Base-by-base conservation (phyloP, 495 filamentous ascomycete genomes). In the Sordaria brevicollis region DNA sequence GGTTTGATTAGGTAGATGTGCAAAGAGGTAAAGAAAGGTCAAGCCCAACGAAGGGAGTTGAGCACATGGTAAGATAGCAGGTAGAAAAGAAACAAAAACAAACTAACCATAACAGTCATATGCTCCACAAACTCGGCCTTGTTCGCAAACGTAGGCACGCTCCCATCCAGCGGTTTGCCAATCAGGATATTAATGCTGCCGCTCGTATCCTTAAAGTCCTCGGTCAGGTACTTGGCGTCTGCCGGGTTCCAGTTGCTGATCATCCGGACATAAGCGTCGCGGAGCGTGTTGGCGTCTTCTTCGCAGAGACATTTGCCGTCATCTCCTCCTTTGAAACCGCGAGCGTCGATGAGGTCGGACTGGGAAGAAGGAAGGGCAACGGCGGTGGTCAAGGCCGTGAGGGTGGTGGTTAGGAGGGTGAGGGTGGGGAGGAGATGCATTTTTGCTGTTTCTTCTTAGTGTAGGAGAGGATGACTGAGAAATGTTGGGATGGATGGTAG, bases 131-230 rank as follows among this genome's bases (percentile, higher is more conserved):
- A 76, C 2, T 71, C 70, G 5, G 65, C 11, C 70, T 76, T 77
- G 41, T 5, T 71, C 5, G 76, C 73, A 68, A 80, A 80, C 21
- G 76, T 80, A 43, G 65, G 31, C 15, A 2, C 15, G 1, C 21
- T 29, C 17, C 49, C 49, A n/a, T 77, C 78, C 1, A 77, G 67
- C 1, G 77, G 74, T 19, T 72, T 66, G 10, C 72, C 71, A 10
- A 73, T 70, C 3, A 80, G 65, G 35, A 68, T 72, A 69, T 79
- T 79, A 76, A 80, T 80, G 71, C 70, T 73, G 72, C 77, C 77
- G 15, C 74, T 76, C 3, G 29, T 35, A 68, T 79, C 78, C 49
- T 17, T n/a, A 49, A 80, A 78, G 33, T 67, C 34, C 5, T 72
- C 41, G 25, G 73, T 36, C 7, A 76, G 62, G 69, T 72, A 77